These are phyloP conservation scores for Xerophyta viscosa DNA, from an alignment of 106 monocot genomes.

Conservation along the genomic window DNA sequence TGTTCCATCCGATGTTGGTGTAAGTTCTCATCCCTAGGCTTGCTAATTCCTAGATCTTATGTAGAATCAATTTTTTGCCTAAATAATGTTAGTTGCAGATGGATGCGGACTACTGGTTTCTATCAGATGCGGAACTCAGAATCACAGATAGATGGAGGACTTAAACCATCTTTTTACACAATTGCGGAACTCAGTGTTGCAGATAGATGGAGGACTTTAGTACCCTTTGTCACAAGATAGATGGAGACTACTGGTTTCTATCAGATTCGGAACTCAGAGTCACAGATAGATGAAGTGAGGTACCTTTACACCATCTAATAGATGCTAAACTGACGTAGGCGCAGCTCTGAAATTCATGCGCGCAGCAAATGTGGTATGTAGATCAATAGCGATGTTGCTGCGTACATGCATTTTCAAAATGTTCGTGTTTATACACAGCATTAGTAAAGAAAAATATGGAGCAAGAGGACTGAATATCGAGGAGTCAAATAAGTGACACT, in stretches of 20 bases:
- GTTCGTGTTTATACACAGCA: no score
- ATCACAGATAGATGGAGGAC: conserved; percentile 52
- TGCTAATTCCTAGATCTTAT: neutral
- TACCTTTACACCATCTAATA: no score
- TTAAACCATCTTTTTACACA: neutral
- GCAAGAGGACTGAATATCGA: no score
- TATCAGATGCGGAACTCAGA: conserved; percentile 35
- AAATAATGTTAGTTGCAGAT: conserved; percentile 25
- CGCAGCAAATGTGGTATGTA: no score
- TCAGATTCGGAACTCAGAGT: conserved; percentile 39
- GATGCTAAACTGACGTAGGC: no score
- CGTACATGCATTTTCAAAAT: no score
- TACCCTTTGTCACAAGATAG: no score
- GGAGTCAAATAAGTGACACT: no score
- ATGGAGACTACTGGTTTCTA: conserved; percentile 75
- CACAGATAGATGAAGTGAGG: conserved; percentile 17
- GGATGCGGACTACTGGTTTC: conserved; percentile 75
- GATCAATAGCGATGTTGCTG: no score
- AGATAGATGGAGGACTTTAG: neutral
- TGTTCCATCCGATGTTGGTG: conserved; percentile 49
- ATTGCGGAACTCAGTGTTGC: neutral
- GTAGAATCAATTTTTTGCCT: neutral
- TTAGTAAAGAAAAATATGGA: no score
- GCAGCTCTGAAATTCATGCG: no score
- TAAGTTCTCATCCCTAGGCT: conserved; percentile 11